phyloP scores from a whole-genome alignment of 768 basidiomycete species.

The Lactarius psammicola region DNA sequence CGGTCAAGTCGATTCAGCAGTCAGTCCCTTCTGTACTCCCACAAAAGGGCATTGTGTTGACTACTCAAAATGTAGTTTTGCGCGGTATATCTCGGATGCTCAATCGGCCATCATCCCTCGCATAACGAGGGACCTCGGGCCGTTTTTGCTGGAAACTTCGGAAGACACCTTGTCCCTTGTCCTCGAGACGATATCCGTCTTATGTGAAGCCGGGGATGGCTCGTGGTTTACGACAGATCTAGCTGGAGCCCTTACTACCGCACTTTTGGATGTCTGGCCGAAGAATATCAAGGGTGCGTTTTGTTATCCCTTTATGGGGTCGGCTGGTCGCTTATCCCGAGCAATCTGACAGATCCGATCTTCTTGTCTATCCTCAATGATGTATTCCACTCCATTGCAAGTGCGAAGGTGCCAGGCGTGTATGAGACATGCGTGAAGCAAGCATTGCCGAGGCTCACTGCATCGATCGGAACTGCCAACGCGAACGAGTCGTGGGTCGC shows the following conservation, averaged over 20 bases:
- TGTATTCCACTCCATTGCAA: slow-evolving; percentile 62
- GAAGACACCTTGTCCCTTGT: slow-evolving; percentile 90
- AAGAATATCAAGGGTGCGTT: slow-evolving; percentile 78
- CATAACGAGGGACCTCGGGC: slow-evolving; percentile 78
- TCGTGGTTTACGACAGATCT: slow-evolving; percentile 70
- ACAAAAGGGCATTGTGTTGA: neutral
- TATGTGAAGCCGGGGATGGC: slow-evolving; percentile 70
- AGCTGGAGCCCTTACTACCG: slow-evolving; percentile 61
- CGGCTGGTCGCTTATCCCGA: neutral
- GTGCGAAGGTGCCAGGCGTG: slow-evolving; percentile 56
- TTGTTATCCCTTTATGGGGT: slow-evolving; percentile 4
- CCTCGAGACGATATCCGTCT: slow-evolving; percentile 78
- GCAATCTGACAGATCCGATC: slow-evolving; percentile 67
- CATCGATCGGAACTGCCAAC: slow-evolving; percentile 57
- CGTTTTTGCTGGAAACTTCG: slow-evolving; percentile 74
- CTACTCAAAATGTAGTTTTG: slow-evolving; percentile 54
- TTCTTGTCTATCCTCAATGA: slow-evolving; percentile 39
- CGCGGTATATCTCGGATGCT: slow-evolving; percentile 59
- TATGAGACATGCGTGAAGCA: slow-evolving; percentile 72
- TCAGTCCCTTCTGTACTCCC: slow-evolving; percentile 39
- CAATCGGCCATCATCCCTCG: slow-evolving; percentile 64
- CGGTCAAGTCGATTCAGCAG: slow-evolving; percentile 93
- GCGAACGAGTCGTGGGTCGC: slow-evolving; percentile 71
- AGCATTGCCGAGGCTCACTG: slow-evolving; percentile 70
- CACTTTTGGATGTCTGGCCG: slow-evolving; percentile 78